Conservation (phyloP, 441 rosid genomes). For the Gossypium aridum region DNA sequence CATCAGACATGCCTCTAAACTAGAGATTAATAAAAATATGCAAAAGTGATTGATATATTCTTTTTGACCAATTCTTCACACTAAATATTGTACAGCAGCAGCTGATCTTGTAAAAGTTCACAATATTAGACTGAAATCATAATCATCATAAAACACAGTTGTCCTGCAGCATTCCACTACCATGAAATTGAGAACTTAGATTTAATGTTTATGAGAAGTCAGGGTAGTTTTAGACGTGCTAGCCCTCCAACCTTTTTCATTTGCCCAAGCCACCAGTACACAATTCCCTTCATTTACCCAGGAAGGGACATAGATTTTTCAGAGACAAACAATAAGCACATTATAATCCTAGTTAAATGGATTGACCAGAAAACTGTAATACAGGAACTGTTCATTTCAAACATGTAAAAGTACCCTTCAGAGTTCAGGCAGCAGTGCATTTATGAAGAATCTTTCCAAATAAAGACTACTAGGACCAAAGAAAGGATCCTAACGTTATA, state of each 20-base stretch:
- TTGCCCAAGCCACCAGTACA: neutral
- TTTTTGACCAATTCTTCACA: neutral
- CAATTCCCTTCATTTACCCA: neutral
- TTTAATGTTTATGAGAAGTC: neutral
- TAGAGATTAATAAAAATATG: conserved; percentile 1
- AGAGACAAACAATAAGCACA: neutral
- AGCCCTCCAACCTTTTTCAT: neutral
- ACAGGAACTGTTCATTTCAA: conserved; percentile 1
- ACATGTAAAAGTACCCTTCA: conserved; percentile 2
- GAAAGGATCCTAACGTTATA: neutral
- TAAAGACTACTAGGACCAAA: conserved; percentile 4
- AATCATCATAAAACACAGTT: conserved; percentile 4
- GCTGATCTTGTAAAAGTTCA: neutral
- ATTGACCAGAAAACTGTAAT: neutral
- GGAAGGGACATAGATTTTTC: neutral
- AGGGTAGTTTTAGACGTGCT: neutral
- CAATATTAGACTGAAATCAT: neutral
- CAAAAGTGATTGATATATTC: neutral
- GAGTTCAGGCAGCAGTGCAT: neutral
- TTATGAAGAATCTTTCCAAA: conserved; percentile 1
- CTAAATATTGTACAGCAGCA: neutral
- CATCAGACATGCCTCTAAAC: neutral
- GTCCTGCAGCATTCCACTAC: neutral
- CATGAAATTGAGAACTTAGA: conserved; percentile 5
- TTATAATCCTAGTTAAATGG: neutral